Conservation (phyloP, 2,329 filamentous ascomycete genomes). For the Aspergillus sp. region DNA sequence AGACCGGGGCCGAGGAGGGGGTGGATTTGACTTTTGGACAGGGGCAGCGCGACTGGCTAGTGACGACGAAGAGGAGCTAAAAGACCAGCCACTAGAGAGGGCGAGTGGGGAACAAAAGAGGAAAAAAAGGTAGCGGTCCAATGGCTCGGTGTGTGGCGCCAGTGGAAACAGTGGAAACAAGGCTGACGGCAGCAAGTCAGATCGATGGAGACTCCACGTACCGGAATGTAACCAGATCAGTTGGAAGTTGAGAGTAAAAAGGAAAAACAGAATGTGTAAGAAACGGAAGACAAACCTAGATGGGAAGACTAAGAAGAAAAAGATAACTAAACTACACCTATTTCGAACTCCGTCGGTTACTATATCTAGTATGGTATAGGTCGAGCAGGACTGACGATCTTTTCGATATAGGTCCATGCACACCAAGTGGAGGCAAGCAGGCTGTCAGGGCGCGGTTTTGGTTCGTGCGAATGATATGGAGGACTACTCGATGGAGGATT, state of each 20-base stretch:
- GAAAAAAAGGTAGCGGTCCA: no score
- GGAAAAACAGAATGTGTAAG: slow-evolving; percentile 1
- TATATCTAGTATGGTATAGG: no score
- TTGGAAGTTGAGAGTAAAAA: not conserved
- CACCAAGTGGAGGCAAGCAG: slow-evolving; percentile 6
- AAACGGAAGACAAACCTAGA: slow-evolving; percentile 1
- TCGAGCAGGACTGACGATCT: no score
- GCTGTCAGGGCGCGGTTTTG: slow-evolving; percentile 9
- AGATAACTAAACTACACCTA: no score
- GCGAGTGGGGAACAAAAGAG: no score
- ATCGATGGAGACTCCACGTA: slow-evolving; percentile 16
- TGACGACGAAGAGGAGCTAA: no score
- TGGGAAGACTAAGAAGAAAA: no score
- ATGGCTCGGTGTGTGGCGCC: slow-evolving; percentile 11
- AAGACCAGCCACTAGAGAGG: no score
- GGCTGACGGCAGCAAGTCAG: slow-evolving; percentile 23
- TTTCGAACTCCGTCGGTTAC: no score
- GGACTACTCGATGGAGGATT: no score
- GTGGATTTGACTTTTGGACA: no score
- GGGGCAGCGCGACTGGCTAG: no score
- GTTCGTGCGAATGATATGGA: not conserved
- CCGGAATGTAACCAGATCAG: slow-evolving; percentile 18
- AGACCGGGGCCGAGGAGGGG: slow-evolving; percentile 9
- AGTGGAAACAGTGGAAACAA: slow-evolving; percentile 15
- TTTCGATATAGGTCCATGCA: slow-evolving; percentile 4